These are phyloP conservation scores for Hypoxylon lienhwacheense DNA, from an alignment of 495 filamentous ascomycete species.

Conservation along the genomic window DNA sequence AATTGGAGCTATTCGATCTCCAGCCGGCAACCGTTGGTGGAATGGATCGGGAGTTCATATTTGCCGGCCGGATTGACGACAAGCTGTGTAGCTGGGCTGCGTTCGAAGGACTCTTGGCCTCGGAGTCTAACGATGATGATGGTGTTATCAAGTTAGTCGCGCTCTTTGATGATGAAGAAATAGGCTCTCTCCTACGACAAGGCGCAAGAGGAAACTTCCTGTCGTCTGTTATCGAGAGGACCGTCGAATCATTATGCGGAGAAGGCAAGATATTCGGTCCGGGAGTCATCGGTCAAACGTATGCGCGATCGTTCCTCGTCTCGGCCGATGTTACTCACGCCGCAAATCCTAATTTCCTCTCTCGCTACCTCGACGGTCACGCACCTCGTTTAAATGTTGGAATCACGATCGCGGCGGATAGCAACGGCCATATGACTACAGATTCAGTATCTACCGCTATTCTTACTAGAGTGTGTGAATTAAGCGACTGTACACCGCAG, in stretches of 20 bases:
- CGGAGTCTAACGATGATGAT: constrained; percentile 51
- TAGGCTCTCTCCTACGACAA: constrained; percentile 86
- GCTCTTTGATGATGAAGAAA: constrained; percentile 96
- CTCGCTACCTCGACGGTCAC: constrained; percentile 80
- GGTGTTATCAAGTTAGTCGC: constrained; percentile 80
- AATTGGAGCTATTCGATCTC: constrained; percentile 92
- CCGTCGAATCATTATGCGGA: constrained; percentile 66
- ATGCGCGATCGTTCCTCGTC: constrained; percentile 89
- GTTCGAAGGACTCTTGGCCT: constrained; percentile 77
- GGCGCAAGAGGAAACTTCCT: constrained; percentile 89
- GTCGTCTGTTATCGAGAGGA: constrained; percentile 74
- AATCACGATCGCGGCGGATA: constrained; percentile 79
- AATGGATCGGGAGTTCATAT: constrained; percentile 91
- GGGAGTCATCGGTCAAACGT: constrained; percentile 76
- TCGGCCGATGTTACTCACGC: constrained; percentile 94
- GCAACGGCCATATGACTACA: constrained; percentile 90
- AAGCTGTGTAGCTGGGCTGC: constrained; percentile 95
- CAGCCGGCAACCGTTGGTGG: constrained; percentile 85
- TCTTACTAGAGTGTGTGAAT: constrained; percentile 71
- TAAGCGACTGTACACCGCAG: constrained; percentile 70
- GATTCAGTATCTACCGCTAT: constrained; percentile 80
- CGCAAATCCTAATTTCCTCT: constrained; percentile 89
- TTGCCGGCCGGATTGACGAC: constrained; percentile 92
- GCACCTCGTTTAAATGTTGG: constrained; percentile 88
- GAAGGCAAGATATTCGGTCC: constrained; percentile 54